A percentile compares a stretch with the other conserved stretches of the same genome.
Conservation (phyloP, 2,329 filamentous ascomycete genomes). For the Coniochaeta sp. region DNA sequence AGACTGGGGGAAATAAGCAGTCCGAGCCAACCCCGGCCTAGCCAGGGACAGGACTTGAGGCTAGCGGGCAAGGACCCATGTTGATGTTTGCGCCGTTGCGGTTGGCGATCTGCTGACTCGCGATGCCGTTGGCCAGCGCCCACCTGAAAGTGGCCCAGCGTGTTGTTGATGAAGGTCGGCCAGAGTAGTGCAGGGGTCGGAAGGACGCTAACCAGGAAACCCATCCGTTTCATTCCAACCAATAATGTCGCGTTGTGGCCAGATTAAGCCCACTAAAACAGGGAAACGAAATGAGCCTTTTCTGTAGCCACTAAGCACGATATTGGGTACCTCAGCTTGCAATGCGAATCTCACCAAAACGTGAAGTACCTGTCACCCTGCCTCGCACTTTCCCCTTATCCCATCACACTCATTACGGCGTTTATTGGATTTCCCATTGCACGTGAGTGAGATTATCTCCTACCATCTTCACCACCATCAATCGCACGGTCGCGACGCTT, state of each 20-base stretch:
- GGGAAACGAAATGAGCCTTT: background rate
- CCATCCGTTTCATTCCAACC: background rate
- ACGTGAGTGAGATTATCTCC: too few species aligned
- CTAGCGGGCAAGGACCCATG: background rate
- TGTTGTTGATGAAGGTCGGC: constrained; percentile 1
- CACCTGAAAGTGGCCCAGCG: too few species aligned
- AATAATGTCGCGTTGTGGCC: background rate
- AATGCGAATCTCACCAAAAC: too few species aligned
- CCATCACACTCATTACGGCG: too few species aligned
- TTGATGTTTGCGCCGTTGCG: background rate
- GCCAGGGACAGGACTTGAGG: background rate
- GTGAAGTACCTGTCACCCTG: too few species aligned
- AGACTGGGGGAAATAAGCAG: background rate
- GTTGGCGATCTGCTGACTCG: constrained; percentile 3
- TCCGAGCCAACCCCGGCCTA: background rate
- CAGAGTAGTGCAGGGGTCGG: background rate
- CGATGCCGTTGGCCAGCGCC: background rate
- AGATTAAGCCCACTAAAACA: background rate
- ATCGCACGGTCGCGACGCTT: too few species aligned
- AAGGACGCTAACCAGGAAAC: background rate
- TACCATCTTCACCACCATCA: too few species aligned
- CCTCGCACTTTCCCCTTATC: too few species aligned
- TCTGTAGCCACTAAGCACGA: background rate
- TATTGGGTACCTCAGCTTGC: too few species aligned
- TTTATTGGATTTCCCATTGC: too few species aligned